Evolutionary conservation across 768 basidiomycete genomes (phyloP), one percentile per base, ranked within the genome.

Genomic region (Lactarius indigo): DNA sequence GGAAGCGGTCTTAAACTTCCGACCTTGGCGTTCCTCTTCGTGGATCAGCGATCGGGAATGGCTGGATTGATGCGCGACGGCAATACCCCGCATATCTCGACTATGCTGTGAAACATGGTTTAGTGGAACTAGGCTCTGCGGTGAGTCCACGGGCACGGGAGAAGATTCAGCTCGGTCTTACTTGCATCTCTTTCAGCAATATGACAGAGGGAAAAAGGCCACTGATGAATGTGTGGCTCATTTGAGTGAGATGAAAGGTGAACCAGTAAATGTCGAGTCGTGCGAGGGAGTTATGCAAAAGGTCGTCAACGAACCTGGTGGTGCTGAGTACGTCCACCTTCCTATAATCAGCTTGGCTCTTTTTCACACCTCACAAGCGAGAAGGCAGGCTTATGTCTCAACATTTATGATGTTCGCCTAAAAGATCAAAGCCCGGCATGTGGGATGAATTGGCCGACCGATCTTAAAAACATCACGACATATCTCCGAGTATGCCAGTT

Each of bases 381-480:
- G 87, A 13, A 79, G 82, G 69, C 61, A 8, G 77, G 82, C 31
- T 88, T 87, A 78, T 99, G 97, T 74, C 79, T 96, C 68, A 99
- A 99, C 75, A 86, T 98, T 44, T 99, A 99, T 71, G 97, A 99
- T 73, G 85, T 98, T 17, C 90, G 97, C 30, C 79, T 90, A n/a
- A 87, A 91, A 63, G 97, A 99, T 74, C 83, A 83, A 15, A 79
- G 75, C 41, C 97, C 97, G 20, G 89, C 86, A 1, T 99, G 97
- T 76, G 97, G 96, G 3, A 92, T 96, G 94, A 96, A 95, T 78
- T 99, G 96, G 96, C 96, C 96, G 8, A 88, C 89, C 39, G 93
- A 95, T 72, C 86, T 98, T 57, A 76, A 81, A 3, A 84, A 87
- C 57, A 79, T 98, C 10, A 89, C 87, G 20, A 77, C 79, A 1